A percentile compares a stretch with the other conserved stretches of the same genome.
Conservation (phyloP, 1,284 basidiomycete genomes). For the Veloboletus limbatus region DNA sequence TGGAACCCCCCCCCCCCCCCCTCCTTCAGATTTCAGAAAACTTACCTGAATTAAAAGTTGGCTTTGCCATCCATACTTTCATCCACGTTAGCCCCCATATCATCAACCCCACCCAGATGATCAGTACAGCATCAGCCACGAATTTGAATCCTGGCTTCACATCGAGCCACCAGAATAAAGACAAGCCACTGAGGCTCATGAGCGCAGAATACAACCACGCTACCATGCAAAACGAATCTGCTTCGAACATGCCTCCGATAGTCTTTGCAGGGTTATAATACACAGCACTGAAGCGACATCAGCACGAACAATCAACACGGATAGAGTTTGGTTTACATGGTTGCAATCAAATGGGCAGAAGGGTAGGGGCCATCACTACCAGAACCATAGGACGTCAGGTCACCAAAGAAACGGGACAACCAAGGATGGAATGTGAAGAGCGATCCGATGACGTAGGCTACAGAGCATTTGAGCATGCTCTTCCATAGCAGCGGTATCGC, state of each 20-base stretch:
- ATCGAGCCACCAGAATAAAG: conserved; percentile 78
- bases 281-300: conserved; percentile 50
- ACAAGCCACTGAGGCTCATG: conserved; percentile 75
- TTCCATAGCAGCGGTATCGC: conserved; percentile 52
- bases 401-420: conserved; percentile 61
- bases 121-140: conserved; percentile 64
- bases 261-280: conserved; percentile 87
- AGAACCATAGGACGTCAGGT: conserved; percentile 54
- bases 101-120: conserved; percentile 79
- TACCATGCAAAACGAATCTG: conserved; percentile 74
- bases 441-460: conserved; percentile 88
- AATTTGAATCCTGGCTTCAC: conserved; percentile 63
- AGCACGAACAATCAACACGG: conserved; percentile 4
- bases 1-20: not conserved
- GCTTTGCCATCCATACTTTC: conserved; percentile 88
- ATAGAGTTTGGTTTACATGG: conserved; percentile 53
- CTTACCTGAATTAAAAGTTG: conserved; percentile 88
- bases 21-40: not conserved
- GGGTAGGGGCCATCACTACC: conserved; percentile 52
- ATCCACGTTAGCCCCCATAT: conserved; percentile 84
- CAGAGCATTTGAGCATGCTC: conserved; percentile 86
- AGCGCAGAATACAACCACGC: conserved; percentile 71
- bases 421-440: conserved; percentile 88
- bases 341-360: conserved; percentile 88
- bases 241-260: conserved; percentile 87